These are phyloP conservation scores for Debaryomyces sp. DNA, from an alignment of 1,139 yeast species.

Conservation along the genomic window DNA sequence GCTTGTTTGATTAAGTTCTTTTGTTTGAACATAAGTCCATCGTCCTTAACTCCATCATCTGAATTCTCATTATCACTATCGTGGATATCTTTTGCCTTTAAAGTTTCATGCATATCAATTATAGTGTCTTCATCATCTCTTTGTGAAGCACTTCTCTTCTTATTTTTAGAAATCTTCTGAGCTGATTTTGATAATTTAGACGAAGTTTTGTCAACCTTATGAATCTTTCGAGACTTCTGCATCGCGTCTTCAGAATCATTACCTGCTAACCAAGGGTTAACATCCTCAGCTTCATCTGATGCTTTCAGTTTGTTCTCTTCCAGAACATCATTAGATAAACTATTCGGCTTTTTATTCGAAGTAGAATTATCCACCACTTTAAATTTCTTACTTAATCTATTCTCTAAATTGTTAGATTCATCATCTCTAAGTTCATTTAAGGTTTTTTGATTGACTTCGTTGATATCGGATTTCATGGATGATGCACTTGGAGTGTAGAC, in stretches of 20 bases:
- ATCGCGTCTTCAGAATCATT: constrained; percentile 27
- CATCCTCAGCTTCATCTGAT: constrained; percentile 24
- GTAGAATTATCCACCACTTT: constrained; percentile 14
- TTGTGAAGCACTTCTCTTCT: constrained; percentile 38
- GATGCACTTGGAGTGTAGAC: constrained; percentile 74
- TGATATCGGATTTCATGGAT: constrained; percentile 43
- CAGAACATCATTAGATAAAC: constrained; percentile 11
- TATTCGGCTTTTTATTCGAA: constrained; percentile 2
- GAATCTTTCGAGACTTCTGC: constrained; percentile 56
- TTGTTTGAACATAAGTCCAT: constrained; percentile 64
- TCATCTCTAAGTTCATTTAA: constrained; percentile 59
- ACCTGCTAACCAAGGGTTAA: constrained; percentile 70
- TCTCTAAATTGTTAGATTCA: constrained; percentile 48
- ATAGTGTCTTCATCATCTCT: constrained; percentile 36
- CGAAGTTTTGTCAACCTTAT: constrained; percentile 59
- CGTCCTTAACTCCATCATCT: constrained; percentile 40
- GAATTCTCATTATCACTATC: constrained; percentile 42
- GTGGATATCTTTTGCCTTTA: constrained; percentile 17
- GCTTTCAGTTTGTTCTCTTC: constrained; percentile 2
- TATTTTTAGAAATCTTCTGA: constrained; percentile 52
- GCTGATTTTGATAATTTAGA: constrained; percentile 57
- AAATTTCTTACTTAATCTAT: constrained; percentile 37
- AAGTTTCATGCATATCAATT: constrained; percentile 53
- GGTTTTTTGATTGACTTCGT: constrained; percentile 42
- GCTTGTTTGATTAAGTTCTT: constrained; percentile 85